Evolutionary conservation across 1,284 basidiomycete species (phyloP), one percentile per base, ranked within the genome.

Genomic region (Heterobasidion annosum): DNA sequence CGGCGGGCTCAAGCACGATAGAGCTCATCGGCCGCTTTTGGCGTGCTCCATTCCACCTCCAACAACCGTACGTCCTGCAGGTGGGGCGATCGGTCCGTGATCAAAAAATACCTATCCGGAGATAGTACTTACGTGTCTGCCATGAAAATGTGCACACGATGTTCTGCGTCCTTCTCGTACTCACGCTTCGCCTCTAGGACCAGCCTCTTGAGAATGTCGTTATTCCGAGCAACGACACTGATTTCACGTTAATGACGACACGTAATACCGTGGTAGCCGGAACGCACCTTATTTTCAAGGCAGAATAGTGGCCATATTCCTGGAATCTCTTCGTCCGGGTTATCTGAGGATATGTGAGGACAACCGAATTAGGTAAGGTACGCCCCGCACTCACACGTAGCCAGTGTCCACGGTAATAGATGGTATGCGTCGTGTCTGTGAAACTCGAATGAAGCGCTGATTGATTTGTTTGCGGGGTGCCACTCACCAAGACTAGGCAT

Each of bases 11-110:
- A 15, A 92, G 76, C 15, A 91, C 88, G 58, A 92, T 91, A 10
- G 89, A 91, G 61, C 84, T 88, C 86, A 91, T 85, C 0, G 89
- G 88, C 44, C 89, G 78, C 67, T 91, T 91, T 61, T 90, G 88
- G 52, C 88, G 78, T 9, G 88, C 88, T 48, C 89, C 89, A 64
- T 89, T 91, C 85, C 87, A 91, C 55, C 88, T 75, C 88, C 88
- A 91, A 62, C 83, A 83, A 2, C 77, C 78, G 62, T 86, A 87
- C 10, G 83, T 79, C 44, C 83, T 86, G 45, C 37, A 25, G 55
- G 25, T 25, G 25, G 25, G 25, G 25, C 1, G 46, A 53, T 48
- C 44, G 52, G 44, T 53, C 40, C 52, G 53, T 56, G 40, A 52
- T 50, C 51, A 52, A 53, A 32, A 19, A 53, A 48, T 46, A 37